Base-by-base conservation (phyloP, 2,329 filamentous ascomycete genomes). In the Ophidiomyces ophidiicola region DNA sequence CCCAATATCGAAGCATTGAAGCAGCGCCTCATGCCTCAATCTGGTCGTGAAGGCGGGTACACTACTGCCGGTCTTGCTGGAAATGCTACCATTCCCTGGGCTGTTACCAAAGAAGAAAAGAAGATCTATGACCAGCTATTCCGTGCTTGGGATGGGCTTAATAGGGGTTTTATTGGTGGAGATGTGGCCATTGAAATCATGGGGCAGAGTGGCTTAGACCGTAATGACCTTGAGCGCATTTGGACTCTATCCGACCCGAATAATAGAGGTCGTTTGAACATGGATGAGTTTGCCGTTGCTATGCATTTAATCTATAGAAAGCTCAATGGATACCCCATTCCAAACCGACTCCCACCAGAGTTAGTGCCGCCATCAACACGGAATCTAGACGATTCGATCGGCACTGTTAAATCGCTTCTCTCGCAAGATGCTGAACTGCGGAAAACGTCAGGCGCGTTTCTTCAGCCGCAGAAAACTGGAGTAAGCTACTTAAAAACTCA, bases 271-370 rank as follows among this genome's bases (percentile, higher is more conserved):
- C 81, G 87, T 41, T 72, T 98, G 20, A 87, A 98, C 53, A 75
- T 96, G 53, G 90, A 98, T 57, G 90, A 98, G 56, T 98, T 98
- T 56, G 87, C 90, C 6, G 88, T 98, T 37, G 86, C 87, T 6
- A 98, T 98, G 90, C 90, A 98, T 71, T 67, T 98, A 62, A 98
- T 98, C 53, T 98, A 98, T 65, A 76, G 90, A 52, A 94, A 92
- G 58, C 72, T 98, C 38, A 96, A 98, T 53, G 88, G 88, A 24
- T 96, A 96, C 54, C 87, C 88, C 1, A 71, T 96, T 21, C 90
- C 90, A 11, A 82, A 78, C 53, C 79, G 80, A 31, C 71, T 98
- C 7, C 90, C 90, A 6, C 77, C 90, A 0, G 90, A 98, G 66
- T 74, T 98, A 44, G 79, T 96, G 5, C 90, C 90, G 15, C 90